phyloP scores from a whole-genome alignment of 176 grass and related monocot species.

The Hsuehochloa calcarea region DNA sequence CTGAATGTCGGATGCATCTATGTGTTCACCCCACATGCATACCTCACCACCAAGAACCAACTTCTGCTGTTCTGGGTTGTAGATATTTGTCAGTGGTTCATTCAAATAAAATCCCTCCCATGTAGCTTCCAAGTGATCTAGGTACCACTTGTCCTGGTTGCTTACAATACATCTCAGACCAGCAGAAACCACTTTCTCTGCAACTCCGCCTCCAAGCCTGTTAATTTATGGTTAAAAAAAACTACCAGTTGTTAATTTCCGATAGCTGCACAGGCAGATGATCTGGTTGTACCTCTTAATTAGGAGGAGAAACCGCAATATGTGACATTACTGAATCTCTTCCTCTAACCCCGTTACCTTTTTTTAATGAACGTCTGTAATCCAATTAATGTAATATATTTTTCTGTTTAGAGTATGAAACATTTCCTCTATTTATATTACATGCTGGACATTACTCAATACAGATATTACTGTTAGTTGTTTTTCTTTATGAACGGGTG shows the following conservation, averaged over 20 bases:
- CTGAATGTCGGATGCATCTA: constrained; percentile 86
- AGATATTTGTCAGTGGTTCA: constrained; percentile 74
- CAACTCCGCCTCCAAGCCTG: constrained; percentile 81
- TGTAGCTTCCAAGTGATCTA: constrained; percentile 74
- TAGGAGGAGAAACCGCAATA: not conserved
- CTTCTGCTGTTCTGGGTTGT: constrained; percentile 61
- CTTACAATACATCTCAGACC: constrained; percentile 90
- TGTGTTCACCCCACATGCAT: constrained; percentile 88
- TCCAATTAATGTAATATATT: not conserved
- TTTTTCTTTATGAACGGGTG: not conserved
- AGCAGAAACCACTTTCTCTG: constrained; percentile 57
- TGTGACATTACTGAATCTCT: not conserved
- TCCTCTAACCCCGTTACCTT: not conserved
- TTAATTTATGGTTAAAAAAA: constrained; percentile 26
- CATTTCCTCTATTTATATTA: not conserved
- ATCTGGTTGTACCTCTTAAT: not conserved
- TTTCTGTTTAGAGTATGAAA: not conserved
- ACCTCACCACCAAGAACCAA: constrained; percentile 90
- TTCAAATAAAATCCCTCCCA: constrained; percentile 88
- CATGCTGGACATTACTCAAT: not conserved
- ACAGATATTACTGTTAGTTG: not conserved
- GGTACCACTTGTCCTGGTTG: constrained; percentile 97
- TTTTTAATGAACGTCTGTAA: not conserved
- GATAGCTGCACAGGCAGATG: not conserved
- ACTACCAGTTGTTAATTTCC: constrained; percentile 19